Evolutionary conservation across 2,329 filamentous ascomycete genomes (phyloP).

Genomic region (Cladosporium cucumerinum): DNA sequence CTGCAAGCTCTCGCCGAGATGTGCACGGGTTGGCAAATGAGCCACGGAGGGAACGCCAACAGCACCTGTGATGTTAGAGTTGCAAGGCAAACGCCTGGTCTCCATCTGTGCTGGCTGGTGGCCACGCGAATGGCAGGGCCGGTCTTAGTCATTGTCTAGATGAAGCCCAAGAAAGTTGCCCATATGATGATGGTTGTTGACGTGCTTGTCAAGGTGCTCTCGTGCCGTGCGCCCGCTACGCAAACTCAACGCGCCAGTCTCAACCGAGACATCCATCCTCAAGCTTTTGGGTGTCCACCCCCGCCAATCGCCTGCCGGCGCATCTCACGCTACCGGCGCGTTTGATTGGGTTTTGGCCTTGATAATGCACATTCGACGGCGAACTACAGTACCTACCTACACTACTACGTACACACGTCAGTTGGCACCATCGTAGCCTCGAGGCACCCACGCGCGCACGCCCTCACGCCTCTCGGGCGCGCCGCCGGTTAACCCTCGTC

Average conservation of each 20-base stretch:
- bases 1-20: constrained; percentile 8
- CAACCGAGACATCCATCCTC: background rate
- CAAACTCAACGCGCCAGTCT: constrained; percentile 4
- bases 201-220: background rate
- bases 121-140: background rate
- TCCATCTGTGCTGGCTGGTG: background rate
- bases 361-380: background rate
- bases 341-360: background rate
- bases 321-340: background rate
- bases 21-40: background rate
- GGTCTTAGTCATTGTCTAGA: background rate
- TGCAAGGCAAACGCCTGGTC: background rate
- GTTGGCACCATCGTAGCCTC: no score
- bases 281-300: background rate
- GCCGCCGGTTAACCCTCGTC: background rate
- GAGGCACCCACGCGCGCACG: background rate
- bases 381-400: no score
- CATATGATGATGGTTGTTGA: background rate
- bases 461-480: background rate
- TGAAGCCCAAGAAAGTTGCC: no score
- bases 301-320: background rate
- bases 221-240: constrained; percentile 8
- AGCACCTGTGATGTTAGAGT: background rate
- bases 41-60: no score
- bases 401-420: constrained; percentile 4